Evolutionary conservation across 371 early-diverging fungal species (phyloP), one percentile per base, ranked within the genome.

Genomic region (Entomophthora muscae): DNA sequence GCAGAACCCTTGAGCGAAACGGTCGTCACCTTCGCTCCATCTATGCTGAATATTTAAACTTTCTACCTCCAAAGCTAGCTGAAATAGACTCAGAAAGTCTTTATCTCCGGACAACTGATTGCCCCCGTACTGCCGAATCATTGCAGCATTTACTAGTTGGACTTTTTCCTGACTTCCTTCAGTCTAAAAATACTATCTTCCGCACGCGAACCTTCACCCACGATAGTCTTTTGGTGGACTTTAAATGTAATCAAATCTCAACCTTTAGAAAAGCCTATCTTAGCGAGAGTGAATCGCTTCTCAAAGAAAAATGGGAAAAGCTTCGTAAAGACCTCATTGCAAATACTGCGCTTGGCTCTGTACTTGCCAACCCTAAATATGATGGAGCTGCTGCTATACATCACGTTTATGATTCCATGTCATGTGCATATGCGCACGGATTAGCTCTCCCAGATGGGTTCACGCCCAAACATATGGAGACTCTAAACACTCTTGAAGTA

Each of bases 121-220:
- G 81, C 66, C 68, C 77, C 2, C 79, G 90, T 56, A 80, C 90
- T 3, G 75, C 84, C 64, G 88, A 88, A 61, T 83, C 83, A 26
- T 76, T 87, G 27, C 85, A 85, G 66, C 85, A 84, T 64, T 57
- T 84, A 13, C 64, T 90, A 30, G 70, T 75, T 2, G 75, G 72
- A 52, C 86, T 88, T 0, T 75, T 88, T 63, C 84, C 82, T 70
- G 86, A 88, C 1, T 22, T 61, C 3, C n/a, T n/a, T n/a, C n/a
- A n/a, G n/a, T n/a, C n/a, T n/a, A n/a, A n/a, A n/a, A 66, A 61
- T 2, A 73, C 72, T 52, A 56, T 28, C 10, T 57, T 78, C 22
- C 69, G 73, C 27, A 72, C 76, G 32, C 65, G 69, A 31, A 73
- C 72, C 61, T 71, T 70, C 27, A 63, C 69, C 52, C 68, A 66